Evolutionary conservation across 768 basidiomycete genomes (phyloP), one percentile per base, ranked within the genome.

Genomic region (Kwoniella shandongensis): DNA sequence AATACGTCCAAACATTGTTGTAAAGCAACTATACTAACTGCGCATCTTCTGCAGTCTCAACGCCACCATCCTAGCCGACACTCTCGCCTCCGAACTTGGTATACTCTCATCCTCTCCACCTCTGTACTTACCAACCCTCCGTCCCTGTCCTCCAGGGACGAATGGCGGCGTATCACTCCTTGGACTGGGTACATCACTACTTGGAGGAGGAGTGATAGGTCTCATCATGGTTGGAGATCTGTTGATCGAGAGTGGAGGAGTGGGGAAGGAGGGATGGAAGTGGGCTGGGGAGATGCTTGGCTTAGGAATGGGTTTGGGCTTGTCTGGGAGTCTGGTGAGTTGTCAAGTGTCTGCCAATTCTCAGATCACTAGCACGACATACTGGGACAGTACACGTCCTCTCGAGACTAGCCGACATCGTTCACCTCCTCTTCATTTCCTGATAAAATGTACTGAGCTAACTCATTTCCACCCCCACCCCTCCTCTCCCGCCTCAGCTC

Each of bases 31-130:
- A n/a, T n/a, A n/a, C n/a, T n/a, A n/a, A n/a, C 8, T 5, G 8
- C n/a, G 12, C 30, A n/a, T 8, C 25, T 45, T 48, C 11, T 29
- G 3, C 68, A 91, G 89, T 3, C 91, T 93, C 71, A 89, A 91
- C 74, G 86, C 86, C 2, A 91, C 88, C 75, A 91, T 88, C 71
- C 80, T 92, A 8, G 92, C 89, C 4, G 92, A 96, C 67, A 96
- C 92, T 0, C 83, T 97, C 1, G 91, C 91, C 0, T 93, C 90
- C 8, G 93, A 96, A 77, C 82, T 96, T 22, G 93, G 93, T 30
- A 91, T 96, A 62, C 80, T 96, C 40, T 87, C 91, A 23, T 73
- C 54, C 20, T 72, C 35, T 79, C 82, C 13, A 81, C 93, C 30
- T 71, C 23, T 85, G 44, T 83, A 94, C 30, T 83, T 96, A 65